These are phyloP conservation scores for Corynascus novoguineensis DNA, from an alignment of 495 filamentous ascomycete genomes.

Conservation along the genomic window DNA sequence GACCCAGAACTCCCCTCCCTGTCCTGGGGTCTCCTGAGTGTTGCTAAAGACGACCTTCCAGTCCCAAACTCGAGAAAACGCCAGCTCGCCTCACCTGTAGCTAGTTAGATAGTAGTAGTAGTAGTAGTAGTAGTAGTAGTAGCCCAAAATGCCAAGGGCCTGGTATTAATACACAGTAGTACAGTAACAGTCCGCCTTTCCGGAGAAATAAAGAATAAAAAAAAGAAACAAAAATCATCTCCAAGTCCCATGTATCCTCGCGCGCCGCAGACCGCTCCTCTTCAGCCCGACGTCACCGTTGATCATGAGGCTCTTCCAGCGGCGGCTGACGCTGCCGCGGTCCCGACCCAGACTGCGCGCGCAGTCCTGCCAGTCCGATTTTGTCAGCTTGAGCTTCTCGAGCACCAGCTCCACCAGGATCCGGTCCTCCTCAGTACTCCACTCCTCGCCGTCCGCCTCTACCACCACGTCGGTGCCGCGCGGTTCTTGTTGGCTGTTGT, in stretches of 20 bases:
- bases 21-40: too few relatives aligned
- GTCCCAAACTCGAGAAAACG: conserved; percentile 4
- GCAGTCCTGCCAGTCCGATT: conserved; percentile 75
- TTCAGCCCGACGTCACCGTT: conserved; percentile 57
- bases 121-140: background rate
- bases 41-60: too few relatives aligned
- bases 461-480: conserved; percentile 38
- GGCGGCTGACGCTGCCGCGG: conserved; percentile 56
- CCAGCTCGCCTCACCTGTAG: conserved; percentile 1
- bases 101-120: too few relatives aligned
- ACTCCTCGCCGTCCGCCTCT: conserved; percentile 44
- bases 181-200: background rate
- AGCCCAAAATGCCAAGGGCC: background rate
- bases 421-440: conserved; percentile 65
- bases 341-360: conserved; percentile 63
- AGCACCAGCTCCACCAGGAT: conserved; percentile 68
- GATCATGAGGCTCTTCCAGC: conserved; percentile 64
- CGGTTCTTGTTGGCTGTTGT: conserved; percentile 7
- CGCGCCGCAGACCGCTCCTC: conserved; percentile 37
- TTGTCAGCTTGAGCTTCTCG: conserved; percentile 66
- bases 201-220: background rate
- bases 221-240: conserved; percentile 31
- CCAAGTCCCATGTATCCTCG: conserved; percentile 48
- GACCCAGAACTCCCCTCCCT: conserved; percentile 4
- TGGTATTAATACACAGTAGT: background rate